A percentile compares a stretch with the other conserved stretches of the same genome.
Evolutionary conservation across 2,329 filamentous ascomycete genomes (phyloP).

Genomic region (Trichoderma breve): DNA sequence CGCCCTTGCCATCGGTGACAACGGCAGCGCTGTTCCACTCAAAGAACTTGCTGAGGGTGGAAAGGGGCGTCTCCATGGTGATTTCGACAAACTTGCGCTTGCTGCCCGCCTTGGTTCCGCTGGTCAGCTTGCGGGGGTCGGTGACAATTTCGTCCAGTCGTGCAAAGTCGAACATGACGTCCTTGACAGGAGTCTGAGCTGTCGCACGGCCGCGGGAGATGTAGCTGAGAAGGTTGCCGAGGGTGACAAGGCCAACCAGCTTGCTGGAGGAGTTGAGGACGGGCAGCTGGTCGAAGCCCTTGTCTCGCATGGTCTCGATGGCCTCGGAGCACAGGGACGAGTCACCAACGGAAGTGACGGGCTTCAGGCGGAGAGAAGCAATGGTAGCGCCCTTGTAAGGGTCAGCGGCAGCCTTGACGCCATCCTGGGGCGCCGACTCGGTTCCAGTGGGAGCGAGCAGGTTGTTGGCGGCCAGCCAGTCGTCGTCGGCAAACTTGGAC

Average conservation of each 20-base stretch:
- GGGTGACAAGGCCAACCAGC: slow-evolving; percentile 88
- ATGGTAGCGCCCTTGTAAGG: slow-evolving; percentile 78
- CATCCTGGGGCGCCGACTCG: slow-evolving; percentile 45
- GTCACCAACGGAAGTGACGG: slow-evolving; percentile 79
- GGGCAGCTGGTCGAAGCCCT: slow-evolving; percentile 95
- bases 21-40: slow-evolving; percentile 98
- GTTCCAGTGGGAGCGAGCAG: slow-evolving; percentile 60
- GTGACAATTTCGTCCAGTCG: slow-evolving; percentile 85
- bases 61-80: slow-evolving; percentile 82
- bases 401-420: slow-evolving; percentile 51
- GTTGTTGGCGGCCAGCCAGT: slow-evolving; percentile 96
- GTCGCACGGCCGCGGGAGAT: slow-evolving; percentile 80
- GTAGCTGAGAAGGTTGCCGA: slow-evolving; percentile 90
- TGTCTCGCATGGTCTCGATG: slow-evolving; percentile 97
- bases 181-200: slow-evolving; percentile 68
- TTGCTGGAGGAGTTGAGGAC: slow-evolving; percentile 70
- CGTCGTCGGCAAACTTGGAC: slow-evolving; percentile 97
- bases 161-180: slow-evolving; percentile 96
- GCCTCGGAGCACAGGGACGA: slow-evolving; percentile 76
- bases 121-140: slow-evolving; percentile 68
- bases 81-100: slow-evolving; percentile 87
- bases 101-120: slow-evolving; percentile 37
- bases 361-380: slow-evolving; percentile 81
- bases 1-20: slow-evolving; percentile 72
- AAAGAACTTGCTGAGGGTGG: slow-evolving; percentile 84